These are phyloP conservation scores for Triangularia setosa DNA, from an alignment of 2,329 filamentous ascomycete genomes.

Conservation along the genomic window DNA sequence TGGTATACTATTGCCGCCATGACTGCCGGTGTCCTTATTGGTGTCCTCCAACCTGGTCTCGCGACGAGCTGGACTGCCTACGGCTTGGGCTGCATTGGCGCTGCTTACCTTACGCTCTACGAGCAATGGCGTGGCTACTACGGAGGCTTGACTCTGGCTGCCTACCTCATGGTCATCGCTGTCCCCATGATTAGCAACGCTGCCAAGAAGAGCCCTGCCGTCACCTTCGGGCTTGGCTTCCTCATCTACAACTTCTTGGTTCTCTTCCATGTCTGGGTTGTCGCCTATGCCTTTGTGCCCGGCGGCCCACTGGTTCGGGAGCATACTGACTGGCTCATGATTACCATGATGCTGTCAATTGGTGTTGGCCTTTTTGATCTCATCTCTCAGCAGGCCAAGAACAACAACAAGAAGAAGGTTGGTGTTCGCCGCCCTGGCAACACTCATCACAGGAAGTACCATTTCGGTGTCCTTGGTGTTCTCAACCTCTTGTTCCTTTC, in stretches of 20 bases:
- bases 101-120: slow-evolving; percentile 70
- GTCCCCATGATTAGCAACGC: slow-evolving; percentile 73
- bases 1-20: slow-evolving; percentile 83
- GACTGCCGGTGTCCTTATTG: slow-evolving; percentile 73
- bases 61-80: slow-evolving; percentile 77
- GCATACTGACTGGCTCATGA: slow-evolving; percentile 94
- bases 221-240: slow-evolving; percentile 84
- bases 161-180: slow-evolving; percentile 78
- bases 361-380: slow-evolving; percentile 80
- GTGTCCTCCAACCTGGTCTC: slow-evolving; percentile 68
- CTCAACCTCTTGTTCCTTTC: slow-evolving; percentile 78
- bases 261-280: slow-evolving; percentile 97
- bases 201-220: slow-evolving; percentile 69
- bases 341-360: slow-evolving; percentile 75
- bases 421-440: slow-evolving; percentile 36
- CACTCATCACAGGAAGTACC: slow-evolving; percentile 46
- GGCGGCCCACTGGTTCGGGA: slow-evolving; percentile 90
- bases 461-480: slow-evolving; percentile 57
- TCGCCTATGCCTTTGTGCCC: slow-evolving; percentile 96
- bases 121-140: slow-evolving; percentile 87
- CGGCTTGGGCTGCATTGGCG: slow-evolving; percentile 72
- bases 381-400: slow-evolving; percentile 46
- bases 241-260: slow-evolving; percentile 89
- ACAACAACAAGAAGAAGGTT: slow-evolving; percentile 32
- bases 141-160: slow-evolving; percentile 69